These are phyloP conservation scores for Brassica juncea DNA, from an alignment of 345 rosid species.

Conservation along the genomic window DNA sequence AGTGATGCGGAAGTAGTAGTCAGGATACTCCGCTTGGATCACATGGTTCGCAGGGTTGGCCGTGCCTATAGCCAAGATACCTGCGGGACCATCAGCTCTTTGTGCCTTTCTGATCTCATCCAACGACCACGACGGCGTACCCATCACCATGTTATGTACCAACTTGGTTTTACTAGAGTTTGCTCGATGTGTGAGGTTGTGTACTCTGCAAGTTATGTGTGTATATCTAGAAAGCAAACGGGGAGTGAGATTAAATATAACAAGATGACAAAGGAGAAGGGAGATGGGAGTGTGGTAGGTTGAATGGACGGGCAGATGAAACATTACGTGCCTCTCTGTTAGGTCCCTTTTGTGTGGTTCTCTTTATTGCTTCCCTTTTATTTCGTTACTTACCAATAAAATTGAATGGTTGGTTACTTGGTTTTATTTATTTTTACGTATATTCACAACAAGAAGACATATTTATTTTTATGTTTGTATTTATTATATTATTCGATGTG, in stretches of 20 bases:
- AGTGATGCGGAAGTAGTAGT: conserved; percentile 69
- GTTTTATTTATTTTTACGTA: conserved; percentile 3
- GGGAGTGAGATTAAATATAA: conserved; percentile 21
- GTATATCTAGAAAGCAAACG: background rate
- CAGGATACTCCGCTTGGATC: conserved; percentile 59
- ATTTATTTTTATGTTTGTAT: background rate
- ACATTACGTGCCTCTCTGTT: conserved; percentile 45
- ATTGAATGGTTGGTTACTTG: conserved; percentile 33
- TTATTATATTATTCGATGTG: background rate
- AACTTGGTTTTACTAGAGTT: background rate
- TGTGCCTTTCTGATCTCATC: conserved; percentile 63
- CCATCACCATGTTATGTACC: conserved; percentile 14
- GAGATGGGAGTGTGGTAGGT: conserved; percentile 45
- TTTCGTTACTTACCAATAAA: conserved; percentile 38
- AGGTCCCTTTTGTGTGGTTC: conserved; percentile 31
- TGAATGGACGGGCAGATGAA: conserved; percentile 50
- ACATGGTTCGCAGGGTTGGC: conserved; percentile 62
- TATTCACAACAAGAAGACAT: background rate
- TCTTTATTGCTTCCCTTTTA: conserved; percentile 12
- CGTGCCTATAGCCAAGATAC: conserved; percentile 64
- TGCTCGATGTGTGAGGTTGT: background rate
- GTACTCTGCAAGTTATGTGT: background rate
- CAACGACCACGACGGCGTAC: conserved; percentile 25
- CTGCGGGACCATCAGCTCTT: conserved; percentile 64
- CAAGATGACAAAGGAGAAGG: background rate